Percentiles rank a stretch among this genome's conserved stretches.
phyloP scores from a whole-genome alignment of 1,139 yeast genomes.

The Hansenula sp. region DNA sequence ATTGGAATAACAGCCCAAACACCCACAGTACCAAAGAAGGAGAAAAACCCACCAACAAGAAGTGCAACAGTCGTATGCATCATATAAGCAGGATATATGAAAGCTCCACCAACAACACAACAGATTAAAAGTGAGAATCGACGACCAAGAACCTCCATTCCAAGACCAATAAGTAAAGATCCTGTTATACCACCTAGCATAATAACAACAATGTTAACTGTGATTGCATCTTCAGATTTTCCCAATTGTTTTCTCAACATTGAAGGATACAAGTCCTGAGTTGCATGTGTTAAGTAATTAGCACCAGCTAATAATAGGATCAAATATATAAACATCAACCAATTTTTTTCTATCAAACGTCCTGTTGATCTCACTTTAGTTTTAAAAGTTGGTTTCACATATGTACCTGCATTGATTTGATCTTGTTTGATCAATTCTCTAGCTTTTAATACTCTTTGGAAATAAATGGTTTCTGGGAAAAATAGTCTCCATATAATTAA shows the following conservation, averaged over 20 bases:
- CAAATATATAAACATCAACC: conserved; percentile 41
- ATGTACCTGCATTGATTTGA: conserved; percentile 31
- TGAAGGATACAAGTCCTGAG: conserved; percentile 51
- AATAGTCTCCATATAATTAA: conserved; percentile 38
- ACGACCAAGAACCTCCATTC: conserved; percentile 42
- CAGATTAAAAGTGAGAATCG: conserved; percentile 39
- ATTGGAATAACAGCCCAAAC: conserved; percentile 55
- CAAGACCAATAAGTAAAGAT: conserved; percentile 41
- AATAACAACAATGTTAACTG: conserved; percentile 41
- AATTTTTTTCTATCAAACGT: conserved; percentile 31
- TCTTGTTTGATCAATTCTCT: conserved; percentile 27
- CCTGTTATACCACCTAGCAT: conserved; percentile 47
- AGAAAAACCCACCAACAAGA: conserved; percentile 44
- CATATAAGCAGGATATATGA: conserved; percentile 50
- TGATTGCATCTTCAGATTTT: conserved; percentile 33
- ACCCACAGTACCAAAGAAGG: conserved; percentile 52
- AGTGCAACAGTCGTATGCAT: conserved; percentile 31
- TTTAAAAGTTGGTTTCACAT: conserved; percentile 15
- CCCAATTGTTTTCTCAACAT: conserved; percentile 38
- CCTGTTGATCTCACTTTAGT: conserved; percentile 16
- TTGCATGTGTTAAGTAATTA: conserved; percentile 51
- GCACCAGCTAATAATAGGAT: conserved; percentile 44
- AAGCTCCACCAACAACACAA: conserved; percentile 43
- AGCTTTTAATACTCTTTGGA: conserved; percentile 23
- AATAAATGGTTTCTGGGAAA: conserved; percentile 35